phyloP scores from a whole-genome alignment of 306 rosid genomes.

The Fragaria ananassa region DNA sequence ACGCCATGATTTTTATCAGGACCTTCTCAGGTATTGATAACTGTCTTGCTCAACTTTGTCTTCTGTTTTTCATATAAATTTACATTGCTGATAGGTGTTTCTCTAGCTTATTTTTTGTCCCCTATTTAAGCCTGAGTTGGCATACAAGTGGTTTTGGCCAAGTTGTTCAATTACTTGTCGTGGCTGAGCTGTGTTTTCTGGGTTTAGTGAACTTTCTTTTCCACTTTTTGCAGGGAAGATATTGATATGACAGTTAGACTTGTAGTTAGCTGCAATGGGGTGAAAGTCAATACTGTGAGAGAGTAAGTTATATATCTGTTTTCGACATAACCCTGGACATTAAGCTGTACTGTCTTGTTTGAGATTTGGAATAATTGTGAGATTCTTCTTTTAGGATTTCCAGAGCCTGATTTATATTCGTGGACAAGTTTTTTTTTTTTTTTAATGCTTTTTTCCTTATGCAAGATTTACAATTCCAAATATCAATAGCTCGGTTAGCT shows the following conservation, averaged over 20 bases:
- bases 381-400: not conserved
- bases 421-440: too few relatives aligned
- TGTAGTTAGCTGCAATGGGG: slow-evolving; percentile 78
- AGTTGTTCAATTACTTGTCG: slow-evolving; percentile 19
- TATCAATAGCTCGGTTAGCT: not conserved
- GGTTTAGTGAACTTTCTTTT: slow-evolving; percentile 15
- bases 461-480: not conserved
- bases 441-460: not conserved
- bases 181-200: slow-evolving; percentile 29
- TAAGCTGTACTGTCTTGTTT: not conserved
- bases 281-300: slow-evolving; percentile 71
- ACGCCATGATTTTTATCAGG: slow-evolving; percentile 60
- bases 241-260: slow-evolving; percentile 82
- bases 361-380: not conserved
- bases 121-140: slow-evolving; percentile 13
- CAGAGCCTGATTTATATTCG: not conserved
- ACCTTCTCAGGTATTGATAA: slow-evolving; percentile 80
- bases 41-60: slow-evolving; percentile 8
- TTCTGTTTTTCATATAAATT: not conserved
- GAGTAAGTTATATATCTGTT: slow-evolving; percentile 51
- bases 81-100: not conserved
- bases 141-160: slow-evolving; percentile 15
- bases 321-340: not conserved
- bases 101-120: not conserved
- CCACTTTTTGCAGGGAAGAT: slow-evolving; percentile 60